phyloP scores from a whole-genome alignment of 768 basidiomycete species.

The Lentinula boryana region DNA sequence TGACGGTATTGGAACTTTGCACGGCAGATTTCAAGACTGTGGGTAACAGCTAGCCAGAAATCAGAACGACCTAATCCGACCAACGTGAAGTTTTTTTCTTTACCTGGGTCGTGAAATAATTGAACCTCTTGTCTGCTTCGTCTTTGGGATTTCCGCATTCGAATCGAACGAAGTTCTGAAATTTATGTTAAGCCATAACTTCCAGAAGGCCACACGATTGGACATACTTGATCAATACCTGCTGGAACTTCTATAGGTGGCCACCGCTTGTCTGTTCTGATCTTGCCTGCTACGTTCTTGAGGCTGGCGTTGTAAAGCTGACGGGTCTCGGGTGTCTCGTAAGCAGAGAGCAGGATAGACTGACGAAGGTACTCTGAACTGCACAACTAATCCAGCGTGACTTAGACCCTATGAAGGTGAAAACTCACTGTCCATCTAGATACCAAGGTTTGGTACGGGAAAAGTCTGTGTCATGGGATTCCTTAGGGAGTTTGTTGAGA shows the following conservation, averaged over 20 bases:
- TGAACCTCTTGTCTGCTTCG: conserved; percentile 84
- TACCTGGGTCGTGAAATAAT: conserved; percentile 83
- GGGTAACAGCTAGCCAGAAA: conserved; percentile 60
- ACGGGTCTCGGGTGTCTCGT: conserved; percentile 86
- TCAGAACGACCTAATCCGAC: not conserved
- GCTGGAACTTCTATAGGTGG: conserved; percentile 72
- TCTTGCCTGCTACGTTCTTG: conserved; percentile 81
- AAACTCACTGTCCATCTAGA: conserved; percentile 82
- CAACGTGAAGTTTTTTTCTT: not conserved
- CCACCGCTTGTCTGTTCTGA: conserved; percentile 66
- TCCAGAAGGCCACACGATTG: not conserved
- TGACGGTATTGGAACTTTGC: conserved; percentile 79
- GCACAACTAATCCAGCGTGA: not conserved
- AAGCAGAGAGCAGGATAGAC: conserved; percentile 79
- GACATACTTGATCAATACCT: conserved; percentile 72
- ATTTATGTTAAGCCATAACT: not conserved
- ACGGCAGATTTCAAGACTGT: conserved; percentile 86
- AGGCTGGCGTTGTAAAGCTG: conserved; percentile 70
- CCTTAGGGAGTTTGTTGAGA: conserved; percentile 86
- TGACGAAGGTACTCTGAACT: conserved; percentile 88
- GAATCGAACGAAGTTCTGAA: conserved; percentile 68
- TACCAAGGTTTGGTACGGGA: conserved; percentile 98
- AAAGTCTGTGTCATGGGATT: conserved; percentile 92
- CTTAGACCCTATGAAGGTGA: not conserved
- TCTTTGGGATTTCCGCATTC: conserved; percentile 65